Evolutionary conservation across 306 rosid species (phyloP), one percentile per base, ranked within the genome.

Genomic region (Medicago arabica): DNA sequence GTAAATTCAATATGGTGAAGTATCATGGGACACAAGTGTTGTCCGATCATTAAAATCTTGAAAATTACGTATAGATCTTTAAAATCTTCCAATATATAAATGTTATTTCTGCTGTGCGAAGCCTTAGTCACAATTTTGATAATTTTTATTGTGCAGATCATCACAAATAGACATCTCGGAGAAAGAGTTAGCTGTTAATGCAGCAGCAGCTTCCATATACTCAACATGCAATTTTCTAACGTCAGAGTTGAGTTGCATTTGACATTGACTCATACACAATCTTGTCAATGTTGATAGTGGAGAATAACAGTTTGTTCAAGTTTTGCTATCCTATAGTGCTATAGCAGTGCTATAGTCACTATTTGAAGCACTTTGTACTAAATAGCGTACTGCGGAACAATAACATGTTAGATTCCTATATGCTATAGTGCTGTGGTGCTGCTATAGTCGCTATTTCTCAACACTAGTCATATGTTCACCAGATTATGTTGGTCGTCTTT

Each of bases 181-280:
- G 72, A 90, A 85, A 71, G 97, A 87, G 85, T 76, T 92, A 69
- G 91, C 99, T 7, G 87, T 95, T 14, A 90, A 87, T 75, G 99
- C 99, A 47, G 97, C 99, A 46, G 97, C 99, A 41, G 97, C 99
- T 82, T 89, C 97, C 53, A 92, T 95, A 76, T 95, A 95, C 72
- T 91, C 99, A 74, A 95, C 97, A 5, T 95, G 97, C 88, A 90
- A 87, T 81, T 92, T 83, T 81, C 83, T 95, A 0, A 46, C 83
- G 82, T 85, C 94, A 19, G 87, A 88, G 89, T 64, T 85, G 28
- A 83, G 83, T 0, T 86, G 85, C 78, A 68, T 80, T 66, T 89
- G 86, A 82, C 60, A 50, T 15, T 53, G 67, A 62, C 63, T 70
- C 64, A n/a, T 50, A 50, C 21, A 50, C 55, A n/a, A 0, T 13